These are phyloP conservation scores for Parasitella parasitica DNA, from an alignment of 371 early-diverging fungal genomes.

Conservation along the genomic window DNA sequence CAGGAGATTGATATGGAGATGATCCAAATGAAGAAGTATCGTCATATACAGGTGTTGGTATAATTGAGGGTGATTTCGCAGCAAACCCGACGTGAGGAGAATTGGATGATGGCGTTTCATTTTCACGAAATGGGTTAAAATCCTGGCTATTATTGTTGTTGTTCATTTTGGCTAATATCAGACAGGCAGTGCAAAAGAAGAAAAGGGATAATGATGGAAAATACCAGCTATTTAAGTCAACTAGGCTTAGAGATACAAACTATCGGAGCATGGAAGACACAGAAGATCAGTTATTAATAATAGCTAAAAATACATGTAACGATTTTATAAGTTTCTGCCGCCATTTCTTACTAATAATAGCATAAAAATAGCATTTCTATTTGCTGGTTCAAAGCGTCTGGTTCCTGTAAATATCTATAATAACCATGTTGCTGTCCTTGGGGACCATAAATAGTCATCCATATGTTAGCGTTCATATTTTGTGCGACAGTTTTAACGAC, in stretches of 20 bases:
- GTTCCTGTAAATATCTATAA: too few species aligned
- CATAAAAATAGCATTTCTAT: neutral
- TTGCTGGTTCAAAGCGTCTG: neutral
- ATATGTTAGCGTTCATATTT: neutral
- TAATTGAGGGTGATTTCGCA: conserved; percentile 22
- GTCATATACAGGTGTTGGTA: conserved; percentile 21
- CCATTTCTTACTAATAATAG: neutral
- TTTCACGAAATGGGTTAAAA: neutral
- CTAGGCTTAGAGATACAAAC: neutral
- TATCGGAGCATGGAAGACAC: neutral
- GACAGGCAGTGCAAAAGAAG: neutral
- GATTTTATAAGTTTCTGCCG: neutral
- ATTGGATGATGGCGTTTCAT: neutral
- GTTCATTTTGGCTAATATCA: neutral
- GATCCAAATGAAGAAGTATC: conserved; percentile 7
- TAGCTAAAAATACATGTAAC: neutral
- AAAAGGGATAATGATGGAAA: neutral
- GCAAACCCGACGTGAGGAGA: conserved; percentile 21
- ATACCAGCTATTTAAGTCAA: neutral
- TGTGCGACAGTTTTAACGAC: neutral
- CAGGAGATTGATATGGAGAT: neutral
- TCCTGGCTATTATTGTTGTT: neutral
- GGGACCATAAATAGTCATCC: too few species aligned
- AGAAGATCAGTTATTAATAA: too few species aligned
- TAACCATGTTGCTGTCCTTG: neutral